phyloP scores from a whole-genome alignment of 1,284 basidiomycete genomes.

The Wolfiporia cocos region DNA sequence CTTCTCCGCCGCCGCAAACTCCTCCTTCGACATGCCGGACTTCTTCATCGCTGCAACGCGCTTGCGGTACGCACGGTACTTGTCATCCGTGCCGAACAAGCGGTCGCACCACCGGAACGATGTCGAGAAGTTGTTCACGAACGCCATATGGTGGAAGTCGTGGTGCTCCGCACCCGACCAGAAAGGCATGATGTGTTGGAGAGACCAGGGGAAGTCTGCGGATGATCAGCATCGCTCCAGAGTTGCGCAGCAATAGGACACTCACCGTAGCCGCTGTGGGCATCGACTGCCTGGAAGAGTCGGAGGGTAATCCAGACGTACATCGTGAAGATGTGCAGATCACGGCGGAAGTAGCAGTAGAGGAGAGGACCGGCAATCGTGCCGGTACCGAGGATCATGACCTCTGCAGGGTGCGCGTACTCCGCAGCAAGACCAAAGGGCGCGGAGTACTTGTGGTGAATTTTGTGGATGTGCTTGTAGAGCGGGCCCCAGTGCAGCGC shows the following conservation, averaged over 20 bases:
- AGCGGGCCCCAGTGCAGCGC: slow-evolving; percentile 86
- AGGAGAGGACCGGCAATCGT: slow-evolving; percentile 87
- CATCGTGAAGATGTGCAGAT: slow-evolving; percentile 89
- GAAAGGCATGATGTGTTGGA: slow-evolving; percentile 92
- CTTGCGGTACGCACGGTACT: slow-evolving; percentile 74
- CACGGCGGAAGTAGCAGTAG: slow-evolving; percentile 68
- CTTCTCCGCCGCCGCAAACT: slow-evolving; percentile 49
- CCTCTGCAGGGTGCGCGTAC: slow-evolving; percentile 94
- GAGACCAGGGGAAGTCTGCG: slow-evolving; percentile 93
- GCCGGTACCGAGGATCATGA: slow-evolving; percentile 85
- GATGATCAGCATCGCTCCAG: background rate
- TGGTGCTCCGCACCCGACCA: slow-evolving; percentile 99
- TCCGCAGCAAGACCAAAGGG: slow-evolving; percentile 98
- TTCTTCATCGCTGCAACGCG: slow-evolving; percentile 50
- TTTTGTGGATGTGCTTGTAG: slow-evolving; percentile 98
- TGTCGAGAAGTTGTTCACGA: slow-evolving; percentile 87
- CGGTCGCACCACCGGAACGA: slow-evolving; percentile 92
- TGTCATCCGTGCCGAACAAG: slow-evolving; percentile 81
- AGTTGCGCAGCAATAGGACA: slow-evolving; percentile 6
- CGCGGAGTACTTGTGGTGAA: slow-evolving; percentile 96
- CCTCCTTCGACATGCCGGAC: slow-evolving; percentile 41
- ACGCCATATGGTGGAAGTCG: slow-evolving; percentile 94
- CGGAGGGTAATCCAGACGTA: slow-evolving; percentile 93
- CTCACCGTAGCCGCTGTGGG: slow-evolving; percentile 92
- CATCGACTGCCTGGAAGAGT: slow-evolving; percentile 96